phyloP scores from a whole-genome alignment of 768 basidiomycete genomes.

The Hericium rajendrae region DNA sequence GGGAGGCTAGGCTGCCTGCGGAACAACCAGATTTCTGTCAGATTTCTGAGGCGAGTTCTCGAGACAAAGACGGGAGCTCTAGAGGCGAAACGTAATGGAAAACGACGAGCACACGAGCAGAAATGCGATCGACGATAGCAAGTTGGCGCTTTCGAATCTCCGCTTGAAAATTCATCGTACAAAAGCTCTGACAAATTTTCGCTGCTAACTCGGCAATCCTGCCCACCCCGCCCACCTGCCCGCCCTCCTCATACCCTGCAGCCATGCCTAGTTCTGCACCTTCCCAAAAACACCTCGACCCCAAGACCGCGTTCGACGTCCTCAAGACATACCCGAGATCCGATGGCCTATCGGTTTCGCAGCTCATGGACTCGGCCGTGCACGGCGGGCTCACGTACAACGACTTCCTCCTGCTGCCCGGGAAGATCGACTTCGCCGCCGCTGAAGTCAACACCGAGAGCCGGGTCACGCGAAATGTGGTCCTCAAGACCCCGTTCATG shows the following conservation, averaged over 20 bases:
- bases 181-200: constrained; percentile 1
- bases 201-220: constrained; percentile 1
- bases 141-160: not conserved
- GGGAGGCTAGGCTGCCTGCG: too few species aligned
- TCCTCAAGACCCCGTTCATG: constrained; percentile 90
- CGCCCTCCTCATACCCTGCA: not conserved
- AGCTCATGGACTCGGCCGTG: constrained; percentile 80
- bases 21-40: too few species aligned
- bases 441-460: constrained; percentile 74
- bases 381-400: constrained; percentile 97
- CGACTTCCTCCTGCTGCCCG: constrained; percentile 90
- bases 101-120: too few species aligned
- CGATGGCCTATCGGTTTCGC: constrained; percentile 78
- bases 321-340: constrained; percentile 57
- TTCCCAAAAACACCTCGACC: constrained; percentile 8
- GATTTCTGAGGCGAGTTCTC: too few species aligned
- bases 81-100: too few species aligned
- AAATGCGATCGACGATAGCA: too few species aligned
- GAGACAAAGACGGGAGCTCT: too few species aligned
- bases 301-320: constrained; percentile 58
- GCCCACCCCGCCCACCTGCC: constrained; percentile 2
- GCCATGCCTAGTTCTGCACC: not conserved
- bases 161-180: not conserved
- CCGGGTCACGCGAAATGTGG: constrained; percentile 82
- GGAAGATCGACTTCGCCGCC: constrained; percentile 90